Base-by-base conservation (phyloP, 2,329 filamentous ascomycete genomes). In the Helminthosporium solani region DNA sequence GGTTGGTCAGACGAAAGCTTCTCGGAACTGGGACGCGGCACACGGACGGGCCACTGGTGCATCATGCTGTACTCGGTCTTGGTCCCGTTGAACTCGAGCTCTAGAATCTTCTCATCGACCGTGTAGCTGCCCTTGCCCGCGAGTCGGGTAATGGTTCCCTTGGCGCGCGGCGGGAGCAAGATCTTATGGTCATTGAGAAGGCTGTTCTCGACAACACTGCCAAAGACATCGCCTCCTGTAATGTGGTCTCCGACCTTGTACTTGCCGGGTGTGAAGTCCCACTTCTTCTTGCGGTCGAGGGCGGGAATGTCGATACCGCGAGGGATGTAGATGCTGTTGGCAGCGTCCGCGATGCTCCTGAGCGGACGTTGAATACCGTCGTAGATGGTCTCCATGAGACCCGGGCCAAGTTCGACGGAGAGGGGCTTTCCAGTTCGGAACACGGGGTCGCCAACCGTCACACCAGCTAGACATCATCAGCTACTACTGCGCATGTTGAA, bases 371-470 rank as follows among this genome's bases (percentile, higher is more conserved):
- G 94, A 66, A 99, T 99, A 77, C 94, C 94, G 72, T 99, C 94
- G 80, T 97, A 99, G 73, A 99, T 99, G 59, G 94, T 96, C 77
- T 97, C 92, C 82, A 99, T 90, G 72, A 99, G 79, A 70, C 94
- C 94, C 54, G 94, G 94, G 40, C 94, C 94, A 38, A 99, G 86
- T 74, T 99, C 94, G 74, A 99, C 94, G 47, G 94, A 96, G 45
- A 99, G 79, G 54, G 94, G 94, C 81, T 97, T 96, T 73, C 90
- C 89, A 47, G 92, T 96, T 66, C 92, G 84, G 51, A 77, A 66
- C 58, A 99, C 94, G 40, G 94, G 94, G 70, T 99, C 94, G 68
- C 94, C 94, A 58, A 99, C 91, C 60, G 84, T 95, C 59, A 99
- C 87, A 76, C 94, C 94, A 72, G 92, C 94, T 91, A 60, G 49